Percentiles rank a stretch among this genome's conserved stretches.
Conservation (phyloP, 1,284 basidiomycete species). For the Pholiota adiposa region DNA sequence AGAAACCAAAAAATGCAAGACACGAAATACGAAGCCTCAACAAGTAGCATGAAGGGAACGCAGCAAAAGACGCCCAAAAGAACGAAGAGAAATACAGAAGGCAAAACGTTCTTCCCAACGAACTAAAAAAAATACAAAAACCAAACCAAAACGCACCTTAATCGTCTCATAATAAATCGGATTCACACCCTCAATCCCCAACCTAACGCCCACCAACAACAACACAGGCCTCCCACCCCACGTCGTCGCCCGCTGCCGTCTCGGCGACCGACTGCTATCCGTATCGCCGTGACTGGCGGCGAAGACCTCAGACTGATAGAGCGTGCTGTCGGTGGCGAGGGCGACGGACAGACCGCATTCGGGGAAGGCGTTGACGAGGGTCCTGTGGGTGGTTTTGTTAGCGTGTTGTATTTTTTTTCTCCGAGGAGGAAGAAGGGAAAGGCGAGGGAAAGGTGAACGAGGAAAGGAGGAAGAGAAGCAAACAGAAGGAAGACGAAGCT, state of each 20-base stretch:
- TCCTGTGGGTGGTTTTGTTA: too few relatives aligned
- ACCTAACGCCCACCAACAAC: constrained; percentile 83
- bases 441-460: too few relatives aligned
- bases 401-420: too few relatives aligned
- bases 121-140: too few relatives aligned
- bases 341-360: constrained; percentile 84
- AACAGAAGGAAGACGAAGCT: too few relatives aligned
- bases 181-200: constrained; percentile 93
- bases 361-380: constrained; percentile 80
- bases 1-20: neutral
- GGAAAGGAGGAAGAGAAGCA: too few relatives aligned
- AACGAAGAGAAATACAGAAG: too few relatives aligned
- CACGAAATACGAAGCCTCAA: too few relatives aligned
- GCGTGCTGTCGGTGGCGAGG: constrained; percentile 81
- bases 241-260: constrained; percentile 31
- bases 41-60: too few relatives aligned
- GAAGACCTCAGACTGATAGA: constrained; percentile 89
- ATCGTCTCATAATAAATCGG: constrained; percentile 94
- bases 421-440: too few relatives aligned
- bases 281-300: constrained; percentile 66
- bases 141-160: constrained; percentile 82
- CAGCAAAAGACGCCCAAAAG: too few relatives aligned
- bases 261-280: constrained; percentile 31
- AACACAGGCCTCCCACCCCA: constrained; percentile 92
- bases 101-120: too few relatives aligned